These are phyloP conservation scores for Xylaria intraflava DNA, from an alignment of 495 filamentous ascomycete genomes.

Conservation along the genomic window DNA sequence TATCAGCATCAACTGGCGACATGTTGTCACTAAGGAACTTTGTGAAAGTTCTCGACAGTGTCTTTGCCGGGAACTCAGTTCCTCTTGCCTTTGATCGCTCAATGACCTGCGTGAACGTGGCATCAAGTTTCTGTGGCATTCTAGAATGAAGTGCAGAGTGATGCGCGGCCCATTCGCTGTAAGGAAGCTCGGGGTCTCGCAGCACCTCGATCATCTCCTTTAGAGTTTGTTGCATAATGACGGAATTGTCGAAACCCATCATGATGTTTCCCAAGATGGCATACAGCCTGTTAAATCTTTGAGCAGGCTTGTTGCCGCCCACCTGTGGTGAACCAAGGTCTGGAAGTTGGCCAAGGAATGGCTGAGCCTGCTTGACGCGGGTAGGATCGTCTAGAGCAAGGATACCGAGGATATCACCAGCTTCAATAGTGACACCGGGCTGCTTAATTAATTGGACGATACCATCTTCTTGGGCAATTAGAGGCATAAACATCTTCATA, in stretches of 20 bases:
- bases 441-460: slow-evolving; percentile 98
- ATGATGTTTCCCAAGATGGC: slow-evolving; percentile 83
- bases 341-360: slow-evolving; percentile 90
- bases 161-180: slow-evolving; percentile 93
- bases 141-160: slow-evolving; percentile 90
- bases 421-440: slow-evolving; percentile 94
- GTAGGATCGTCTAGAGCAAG: slow-evolving; percentile 92
- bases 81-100: slow-evolving; percentile 71
- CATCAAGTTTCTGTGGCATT: slow-evolving; percentile 90
- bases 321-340: slow-evolving; percentile 80
- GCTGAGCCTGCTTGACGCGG: slow-evolving; percentile 92
- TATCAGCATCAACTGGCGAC: slow-evolving; percentile 52
- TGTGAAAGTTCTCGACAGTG: slow-evolving; percentile 70
- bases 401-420: slow-evolving; percentile 97
- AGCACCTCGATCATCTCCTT: slow-evolving; percentile 88
- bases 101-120: slow-evolving; percentile 71
- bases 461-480: slow-evolving; percentile 94
- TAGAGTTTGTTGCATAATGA: slow-evolving; percentile 84
- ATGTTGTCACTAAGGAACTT: slow-evolving; percentile 90
- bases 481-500: slow-evolving; percentile 99
- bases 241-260: slow-evolving; percentile 91
- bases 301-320: slow-evolving; percentile 85
- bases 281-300: slow-evolving; percentile 71
- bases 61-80: slow-evolving; percentile 87
- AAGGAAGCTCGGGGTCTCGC: slow-evolving; percentile 82